Conservation (phyloP, 2,329 filamentous ascomycete genomes). For the Penicillium brasilianum region DNA sequence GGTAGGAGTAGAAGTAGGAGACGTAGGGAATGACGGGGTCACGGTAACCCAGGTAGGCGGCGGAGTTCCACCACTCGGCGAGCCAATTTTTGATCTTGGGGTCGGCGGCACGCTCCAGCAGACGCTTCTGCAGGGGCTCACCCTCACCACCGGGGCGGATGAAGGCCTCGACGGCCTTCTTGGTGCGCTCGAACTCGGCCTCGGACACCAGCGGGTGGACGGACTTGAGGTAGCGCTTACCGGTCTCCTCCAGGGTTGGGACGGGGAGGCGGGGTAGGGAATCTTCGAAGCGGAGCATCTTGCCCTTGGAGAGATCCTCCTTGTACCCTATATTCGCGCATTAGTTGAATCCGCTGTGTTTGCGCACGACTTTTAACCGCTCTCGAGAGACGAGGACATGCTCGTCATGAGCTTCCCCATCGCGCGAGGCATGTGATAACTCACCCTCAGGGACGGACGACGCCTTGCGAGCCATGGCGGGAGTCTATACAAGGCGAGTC, state of each 20-base stretch:
- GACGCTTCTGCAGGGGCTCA: conserved; percentile 82
- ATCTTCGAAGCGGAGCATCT: conserved; percentile 70
- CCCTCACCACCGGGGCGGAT: conserved; percentile 84
- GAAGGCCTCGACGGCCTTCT: conserved; percentile 86
- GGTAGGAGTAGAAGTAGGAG: conserved; percentile 98
- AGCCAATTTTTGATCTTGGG: conserved; percentile 91
- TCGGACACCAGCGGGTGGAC: conserved; percentile 66
- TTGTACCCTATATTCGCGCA: conserved; percentile 59
- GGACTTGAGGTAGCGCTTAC: conserved; percentile 68
- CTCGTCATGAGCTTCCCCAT: not conserved
- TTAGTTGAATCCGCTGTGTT: conserved; percentile 4
- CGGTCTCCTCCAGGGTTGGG: conserved; percentile 67
- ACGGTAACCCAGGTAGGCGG: conserved; percentile 88
- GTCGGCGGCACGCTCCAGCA: conserved; percentile 78
- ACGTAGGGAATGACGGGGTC: conserved; percentile 98
- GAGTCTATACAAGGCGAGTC: conserved; percentile 33
- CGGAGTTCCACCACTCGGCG: conserved; percentile 97
- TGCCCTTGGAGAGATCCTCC: conserved; percentile 66
- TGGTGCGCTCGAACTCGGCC: conserved; percentile 64
- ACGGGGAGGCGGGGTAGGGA: conserved; percentile 67
- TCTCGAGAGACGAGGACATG: not conserved
- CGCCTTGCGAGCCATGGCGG: conserved; percentile 50
- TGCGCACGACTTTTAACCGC: not conserved
- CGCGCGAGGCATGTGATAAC: conserved; percentile 33
- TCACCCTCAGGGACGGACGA: conserved; percentile 54